These are phyloP conservation scores for Naganishia kalamii DNA, from an alignment of 768 basidiomycete genomes.

Conservation along the genomic window DNA sequence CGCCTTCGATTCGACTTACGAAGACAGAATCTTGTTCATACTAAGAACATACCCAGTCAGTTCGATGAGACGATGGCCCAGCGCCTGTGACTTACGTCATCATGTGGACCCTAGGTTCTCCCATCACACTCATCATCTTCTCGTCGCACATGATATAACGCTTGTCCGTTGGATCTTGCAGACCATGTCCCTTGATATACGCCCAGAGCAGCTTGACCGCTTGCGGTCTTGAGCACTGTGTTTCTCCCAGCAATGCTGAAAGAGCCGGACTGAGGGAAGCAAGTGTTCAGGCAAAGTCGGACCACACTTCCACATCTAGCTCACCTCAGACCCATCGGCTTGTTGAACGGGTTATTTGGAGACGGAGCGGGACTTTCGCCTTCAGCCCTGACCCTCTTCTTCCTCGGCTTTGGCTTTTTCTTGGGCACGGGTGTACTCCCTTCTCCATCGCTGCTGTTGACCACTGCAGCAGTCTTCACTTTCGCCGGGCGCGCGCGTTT, in stretches of 20 bases:
- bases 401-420: conserved; percentile 49
- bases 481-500: conserved; percentile 45
- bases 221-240: conserved; percentile 74
- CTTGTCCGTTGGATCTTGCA: conserved; percentile 79
- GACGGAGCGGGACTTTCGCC: conserved; percentile 21
- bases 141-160: conserved; percentile 80
- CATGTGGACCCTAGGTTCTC: conserved; percentile 72
- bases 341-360: conserved; percentile 42
- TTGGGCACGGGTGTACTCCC: conserved; percentile 35
- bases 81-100: conserved; percentile 50
- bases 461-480: conserved; percentile 43
- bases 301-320: conserved; percentile 4
- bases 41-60: too few species aligned
- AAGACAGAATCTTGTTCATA: too few species aligned
- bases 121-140: conserved; percentile 66
- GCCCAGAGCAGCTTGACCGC: conserved; percentile 86
- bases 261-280: conserved; percentile 50
- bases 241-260: conserved; percentile 60
- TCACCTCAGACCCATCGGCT: conserved; percentile 53
- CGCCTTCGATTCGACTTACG: neutral
- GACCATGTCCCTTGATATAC: conserved; percentile 70
- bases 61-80: neutral
- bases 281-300: neutral
- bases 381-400: conserved; percentile 51
- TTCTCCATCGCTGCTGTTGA: conserved; percentile 28